phyloP scores from a whole-genome alignment of 2,329 filamentous ascomycete species.

The Westerdykella aurantiaca region DNA sequence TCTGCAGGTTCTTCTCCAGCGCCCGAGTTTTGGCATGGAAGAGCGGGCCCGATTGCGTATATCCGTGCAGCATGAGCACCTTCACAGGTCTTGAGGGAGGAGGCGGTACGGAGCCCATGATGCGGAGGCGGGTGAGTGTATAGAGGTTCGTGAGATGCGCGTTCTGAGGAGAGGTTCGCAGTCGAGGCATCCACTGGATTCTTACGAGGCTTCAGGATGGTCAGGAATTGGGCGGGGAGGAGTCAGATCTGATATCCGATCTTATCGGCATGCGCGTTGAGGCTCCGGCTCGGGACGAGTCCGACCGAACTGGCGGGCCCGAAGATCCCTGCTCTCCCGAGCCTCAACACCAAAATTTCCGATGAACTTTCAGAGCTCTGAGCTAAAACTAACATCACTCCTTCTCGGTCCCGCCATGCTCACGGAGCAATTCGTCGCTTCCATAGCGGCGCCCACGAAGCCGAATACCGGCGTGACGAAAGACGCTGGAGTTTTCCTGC shows the following conservation, averaged over 20 bases:
- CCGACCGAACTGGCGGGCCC: neutral
- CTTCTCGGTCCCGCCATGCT: conserved; percentile 37
- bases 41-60: conserved; percentile 79
- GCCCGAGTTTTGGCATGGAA: conserved; percentile 88
- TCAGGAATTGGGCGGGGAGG: too few species aligned
- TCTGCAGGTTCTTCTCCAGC: conserved; percentile 71
- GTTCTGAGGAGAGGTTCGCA: neutral
- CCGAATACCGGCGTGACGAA: conserved; percentile 50
- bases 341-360: conserved; percentile 6
- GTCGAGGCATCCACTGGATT: neutral
- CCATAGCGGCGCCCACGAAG: conserved; percentile 41
- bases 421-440: conserved; percentile 46
- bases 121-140: conserved; percentile 7
- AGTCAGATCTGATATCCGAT: too few species aligned
- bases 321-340: neutral
- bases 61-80: conserved; percentile 58
- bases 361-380: conserved; percentile 5
- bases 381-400: conserved; percentile 4
- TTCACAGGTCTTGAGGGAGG: conserved; percentile 36
- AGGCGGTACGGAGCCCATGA: conserved; percentile 25
- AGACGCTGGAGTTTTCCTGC: conserved; percentile 81
- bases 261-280: too few species aligned
- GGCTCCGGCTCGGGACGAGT: too few species aligned
- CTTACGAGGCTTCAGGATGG: too few species aligned
- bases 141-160: neutral